Percentiles rank a stretch among this genome's conserved stretches.
Evolutionary conservation across 108 stramenopile genomes (phyloP).

Genomic region (Conticribra guillardii): DNA sequence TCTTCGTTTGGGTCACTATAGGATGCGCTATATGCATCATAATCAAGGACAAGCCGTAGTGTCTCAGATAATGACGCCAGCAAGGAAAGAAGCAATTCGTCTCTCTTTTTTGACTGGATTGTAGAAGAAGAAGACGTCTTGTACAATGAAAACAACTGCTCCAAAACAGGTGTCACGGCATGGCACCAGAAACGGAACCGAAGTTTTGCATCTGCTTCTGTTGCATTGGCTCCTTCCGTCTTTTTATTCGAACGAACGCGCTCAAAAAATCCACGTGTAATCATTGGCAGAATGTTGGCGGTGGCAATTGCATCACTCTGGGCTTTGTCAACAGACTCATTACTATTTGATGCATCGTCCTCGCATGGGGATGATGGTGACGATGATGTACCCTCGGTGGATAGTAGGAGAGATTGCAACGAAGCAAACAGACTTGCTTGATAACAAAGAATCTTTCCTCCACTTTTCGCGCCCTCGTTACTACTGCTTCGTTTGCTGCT

Average conservation of each 20-base stretch:
- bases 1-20: slow-evolving; percentile 55
- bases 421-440: slow-evolving; percentile 28
- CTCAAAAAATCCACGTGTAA: slow-evolving; percentile 35
- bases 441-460: neutral
- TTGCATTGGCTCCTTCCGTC: neutral
- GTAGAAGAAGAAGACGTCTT: neutral
- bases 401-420: slow-evolving; percentile 3
- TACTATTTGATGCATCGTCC: neutral
- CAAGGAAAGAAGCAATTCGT: neutral
- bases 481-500: neutral
- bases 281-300: slow-evolving; percentile 18
- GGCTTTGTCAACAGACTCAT: neutral
- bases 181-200: slow-evolving; percentile 47
- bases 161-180: slow-evolving; percentile 20
- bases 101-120: neutral
- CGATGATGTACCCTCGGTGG: too few species aligned
- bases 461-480: neutral
- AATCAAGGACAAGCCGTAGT: slow-evolving; percentile 49
- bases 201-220: slow-evolving; percentile 31
- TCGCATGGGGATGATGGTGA: too few species aligned
- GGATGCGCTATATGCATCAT: slow-evolving; percentile 75
- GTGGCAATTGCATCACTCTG: neutral
- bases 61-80: slow-evolving; percentile 37
- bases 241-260: slow-evolving; percentile 2
- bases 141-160: slow-evolving; percentile 6